Percentiles rank a stretch among this genome's conserved stretches.
Evolutionary conservation across 257 asterid genomes (phyloP).

Genomic region (Salvia hispanica): DNA sequence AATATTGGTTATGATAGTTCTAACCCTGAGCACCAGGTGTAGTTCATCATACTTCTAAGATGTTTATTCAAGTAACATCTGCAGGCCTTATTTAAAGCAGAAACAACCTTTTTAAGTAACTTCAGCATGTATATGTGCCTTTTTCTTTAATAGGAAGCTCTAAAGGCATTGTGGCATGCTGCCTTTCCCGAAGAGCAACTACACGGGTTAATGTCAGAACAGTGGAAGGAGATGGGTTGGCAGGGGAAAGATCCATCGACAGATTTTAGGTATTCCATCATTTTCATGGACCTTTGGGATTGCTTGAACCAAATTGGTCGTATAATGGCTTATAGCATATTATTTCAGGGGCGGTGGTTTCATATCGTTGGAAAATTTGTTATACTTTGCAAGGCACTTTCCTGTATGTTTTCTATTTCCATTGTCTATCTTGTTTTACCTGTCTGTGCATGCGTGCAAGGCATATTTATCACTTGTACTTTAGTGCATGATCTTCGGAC

Average conservation of each 20-base stretch:
- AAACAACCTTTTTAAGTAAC: slow-evolving; percentile 1
- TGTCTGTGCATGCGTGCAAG: neutral
- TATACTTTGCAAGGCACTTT: slow-evolving; percentile 81
- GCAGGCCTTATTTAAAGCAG: slow-evolving; percentile 9
- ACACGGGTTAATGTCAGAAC: slow-evolving; percentile 83
- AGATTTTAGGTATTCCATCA: slow-evolving; percentile 74
- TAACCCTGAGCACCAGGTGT: slow-evolving; percentile 86
- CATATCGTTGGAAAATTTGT: slow-evolving; percentile 89
- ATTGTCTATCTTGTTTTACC: slow-evolving; percentile 2
- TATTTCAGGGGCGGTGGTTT: slow-evolving; percentile 92
- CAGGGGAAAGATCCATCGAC: slow-evolving; percentile 99
- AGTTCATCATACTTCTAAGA: slow-evolving; percentile 26
- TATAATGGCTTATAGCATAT: slow-evolving; percentile 19
- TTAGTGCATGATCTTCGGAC: neutral
- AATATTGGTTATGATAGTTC: slow-evolving; percentile 82
- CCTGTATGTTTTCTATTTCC: slow-evolving; percentile 60
- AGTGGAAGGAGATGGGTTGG: slow-evolving; percentile 99
- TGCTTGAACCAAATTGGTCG: slow-evolving; percentile 22
- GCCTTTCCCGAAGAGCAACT: slow-evolving; percentile 89
- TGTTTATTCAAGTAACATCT: neutral
- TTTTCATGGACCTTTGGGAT: slow-evolving; percentile 25
- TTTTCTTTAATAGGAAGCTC: slow-evolving; percentile 65
- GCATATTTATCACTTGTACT: slow-evolving; percentile 1
- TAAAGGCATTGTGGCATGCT: slow-evolving; percentile 79
- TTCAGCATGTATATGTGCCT: slow-evolving; percentile 25